These are phyloP conservation scores for Serendipita vermifera DNA, from an alignment of 768 basidiomycete species.

Conservation along the genomic window DNA sequence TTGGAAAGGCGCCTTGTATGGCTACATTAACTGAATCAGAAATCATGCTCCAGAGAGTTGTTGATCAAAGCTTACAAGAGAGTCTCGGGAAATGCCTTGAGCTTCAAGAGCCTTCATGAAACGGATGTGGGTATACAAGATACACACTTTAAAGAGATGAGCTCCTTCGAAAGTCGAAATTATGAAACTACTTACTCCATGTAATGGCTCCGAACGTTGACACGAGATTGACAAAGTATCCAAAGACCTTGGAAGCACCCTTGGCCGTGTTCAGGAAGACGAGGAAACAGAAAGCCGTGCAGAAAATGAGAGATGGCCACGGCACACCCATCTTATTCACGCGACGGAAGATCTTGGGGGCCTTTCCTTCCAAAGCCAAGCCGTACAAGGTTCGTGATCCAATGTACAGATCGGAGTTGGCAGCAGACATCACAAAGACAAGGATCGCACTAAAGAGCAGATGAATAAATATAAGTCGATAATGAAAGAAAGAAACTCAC, in stretches of 20 bases:
- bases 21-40: no score
- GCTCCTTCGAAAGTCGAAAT: background rate
- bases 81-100: slow-evolving; percentile 31
- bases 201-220: slow-evolving; percentile 31
- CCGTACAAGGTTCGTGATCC: slow-evolving; percentile 37
- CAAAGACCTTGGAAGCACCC: slow-evolving; percentile 37
- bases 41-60: no score
- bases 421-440: slow-evolving; percentile 39
- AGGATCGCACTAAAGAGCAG: slow-evolving; percentile 33
- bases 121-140: slow-evolving; percentile 45
- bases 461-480: background rate
- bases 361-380: slow-evolving; percentile 35
- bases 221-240: slow-evolving; percentile 31
- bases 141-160: slow-evolving; percentile 24
- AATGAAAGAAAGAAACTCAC: slow-evolving; percentile 8
- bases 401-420: slow-evolving; percentile 52
- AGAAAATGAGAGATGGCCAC: slow-evolving; percentile 35
- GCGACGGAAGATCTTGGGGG: slow-evolving; percentile 30
- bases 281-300: slow-evolving; percentile 41
- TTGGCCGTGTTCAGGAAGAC: slow-evolving; percentile 45
- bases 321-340: slow-evolving; percentile 22
- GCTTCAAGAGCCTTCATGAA: slow-evolving; percentile 38
- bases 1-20: slow-evolving; percentile 27
- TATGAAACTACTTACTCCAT: slow-evolving; percentile 17
- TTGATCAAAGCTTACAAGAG: no score